Evolutionary conservation across 2,329 filamentous ascomycete species (phyloP), one percentile per base, ranked within the genome.

Genomic region (Cercospora beticola): DNA sequence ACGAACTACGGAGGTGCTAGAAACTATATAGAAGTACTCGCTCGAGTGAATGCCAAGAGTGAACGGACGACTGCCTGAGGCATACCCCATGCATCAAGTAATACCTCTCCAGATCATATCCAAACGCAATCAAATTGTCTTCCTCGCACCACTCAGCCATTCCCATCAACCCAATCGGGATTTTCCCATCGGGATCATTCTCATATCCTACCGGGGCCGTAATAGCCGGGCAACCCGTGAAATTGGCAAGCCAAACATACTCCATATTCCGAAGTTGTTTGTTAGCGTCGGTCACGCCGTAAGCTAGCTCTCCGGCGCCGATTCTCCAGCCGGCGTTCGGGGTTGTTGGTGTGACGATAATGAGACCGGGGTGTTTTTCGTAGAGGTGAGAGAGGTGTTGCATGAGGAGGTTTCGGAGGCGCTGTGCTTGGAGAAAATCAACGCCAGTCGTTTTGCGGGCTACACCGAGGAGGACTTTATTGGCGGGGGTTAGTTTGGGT

Each of bases 231-330:
- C 89, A 89, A 0, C 94, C 94, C 0, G 85, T 88, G 74, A 93
- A 89, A 79, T 97, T 97, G 6, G 93, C 91, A 40, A 97, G 80
- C 86, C 91, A 97, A 16, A 92, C 89, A 80, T 92, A 97, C 79
- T 90, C 88, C 92, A 97, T 97, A 76, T 87, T 92, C 28, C 86
- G 83, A n/a, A 97, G 82, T 16, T 88, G 89, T 69, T 82, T 83
- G 77, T 95, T 93, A 0, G 86, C 89, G 78, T 97, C 90, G 43
- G 86, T 89, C 72, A 92, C 83, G 2, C 94, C 94, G 58, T 83
- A 81, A 7, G 76, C 73, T 4, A 88, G 77, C 75, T 93, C 89
- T 1, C 83, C 79, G 10, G 49, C 28, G 54, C 70, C 64, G 10
- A 89, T 88, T 52, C 87, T 86, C 91, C 92, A 96, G 10, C 93